Percentiles rank a stretch among this genome's conserved stretches.
Evolutionary conservation across 176 grass and related monocot species (phyloP).

Genomic region (Eleusine coracana): DNA sequence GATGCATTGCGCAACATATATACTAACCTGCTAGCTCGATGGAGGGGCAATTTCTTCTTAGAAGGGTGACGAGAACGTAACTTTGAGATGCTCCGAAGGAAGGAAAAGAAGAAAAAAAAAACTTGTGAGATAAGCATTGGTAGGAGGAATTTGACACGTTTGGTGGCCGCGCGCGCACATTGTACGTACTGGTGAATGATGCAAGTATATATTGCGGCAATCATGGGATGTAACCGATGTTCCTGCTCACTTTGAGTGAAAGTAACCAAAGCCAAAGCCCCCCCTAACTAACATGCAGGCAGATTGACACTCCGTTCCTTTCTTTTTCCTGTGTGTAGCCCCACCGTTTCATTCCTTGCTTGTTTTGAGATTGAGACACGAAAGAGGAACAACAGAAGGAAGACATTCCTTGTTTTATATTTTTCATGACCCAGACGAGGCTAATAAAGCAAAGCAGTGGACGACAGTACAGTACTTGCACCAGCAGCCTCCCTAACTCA

Average conservation of each 20-base stretch:
- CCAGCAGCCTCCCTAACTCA: too few relatives aligned
- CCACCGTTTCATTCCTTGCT: neutral
- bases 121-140: too few relatives aligned
- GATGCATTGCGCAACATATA: conserved; percentile 8
- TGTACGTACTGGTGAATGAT: neutral
- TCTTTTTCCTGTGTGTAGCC: neutral
- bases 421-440: too few relatives aligned
- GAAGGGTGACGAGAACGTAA: too few relatives aligned
- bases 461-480: too few relatives aligned
- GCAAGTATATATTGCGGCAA: neutral
- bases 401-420: neutral
- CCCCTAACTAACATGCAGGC: too few relatives aligned
- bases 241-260: conserved; percentile 24
- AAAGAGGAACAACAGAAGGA: neutral
- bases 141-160: neutral
- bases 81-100: too few relatives aligned
- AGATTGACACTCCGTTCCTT: neutral
- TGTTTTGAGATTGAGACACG: neutral
- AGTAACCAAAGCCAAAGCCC: conserved; percentile 11
- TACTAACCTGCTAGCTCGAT: too few relatives aligned
- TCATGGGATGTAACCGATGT: neutral
- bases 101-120: too few relatives aligned
- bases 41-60: too few relatives aligned
- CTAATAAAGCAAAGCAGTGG: too few relatives aligned
- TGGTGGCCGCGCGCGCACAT: neutral